Conservation (phyloP, 2,329 filamentous ascomycete genomes). For the Paradendryphiella salina region DNA sequence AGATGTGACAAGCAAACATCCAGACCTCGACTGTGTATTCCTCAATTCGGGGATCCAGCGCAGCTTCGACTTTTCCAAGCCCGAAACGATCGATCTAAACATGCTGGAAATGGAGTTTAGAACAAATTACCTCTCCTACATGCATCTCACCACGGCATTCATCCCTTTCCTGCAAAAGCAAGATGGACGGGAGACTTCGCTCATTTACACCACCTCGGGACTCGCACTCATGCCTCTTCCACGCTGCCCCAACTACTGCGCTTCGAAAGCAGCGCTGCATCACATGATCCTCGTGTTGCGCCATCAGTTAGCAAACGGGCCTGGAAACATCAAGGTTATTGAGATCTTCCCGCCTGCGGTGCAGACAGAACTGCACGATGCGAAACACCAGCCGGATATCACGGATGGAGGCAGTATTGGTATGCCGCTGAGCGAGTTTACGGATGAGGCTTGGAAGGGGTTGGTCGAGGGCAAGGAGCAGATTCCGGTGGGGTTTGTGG, state of each 20-base stretch:
- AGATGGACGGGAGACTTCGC: conserved; percentile 47
- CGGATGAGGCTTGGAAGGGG: conserved; percentile 54
- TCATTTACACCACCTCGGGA: conserved; percentile 56
- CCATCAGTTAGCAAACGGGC: conserved; percentile 53
- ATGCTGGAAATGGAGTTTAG: conserved; percentile 52
- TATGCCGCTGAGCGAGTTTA: conserved; percentile 59
- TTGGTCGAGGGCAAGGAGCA: conserved; percentile 56
- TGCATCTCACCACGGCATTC: conserved; percentile 56
- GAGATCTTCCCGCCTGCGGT: conserved; percentile 61
- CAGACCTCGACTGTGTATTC: conserved; percentile 58
- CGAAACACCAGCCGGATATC: conserved; percentile 59
- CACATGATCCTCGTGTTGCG: conserved; percentile 58
- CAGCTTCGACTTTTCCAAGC: conserved; percentile 54
- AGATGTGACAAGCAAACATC: conserved; percentile 50
- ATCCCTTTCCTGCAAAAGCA: conserved; percentile 55
- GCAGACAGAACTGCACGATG: conserved; percentile 61
- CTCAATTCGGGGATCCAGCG: conserved; percentile 60
- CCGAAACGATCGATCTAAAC: conserved; percentile 52
- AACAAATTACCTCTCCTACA: conserved; percentile 57
- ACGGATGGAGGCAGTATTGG: conserved; percentile 55
- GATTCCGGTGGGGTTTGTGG: conserved; percentile 54
- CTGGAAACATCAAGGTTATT: conserved; percentile 56
- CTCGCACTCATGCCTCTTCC: conserved; percentile 56
- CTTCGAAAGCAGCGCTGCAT: conserved; percentile 60
- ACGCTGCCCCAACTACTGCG: conserved; percentile 57